phyloP scores from a whole-genome alignment of 768 basidiomycete genomes.

The Phanerochaete carnosa region DNA sequence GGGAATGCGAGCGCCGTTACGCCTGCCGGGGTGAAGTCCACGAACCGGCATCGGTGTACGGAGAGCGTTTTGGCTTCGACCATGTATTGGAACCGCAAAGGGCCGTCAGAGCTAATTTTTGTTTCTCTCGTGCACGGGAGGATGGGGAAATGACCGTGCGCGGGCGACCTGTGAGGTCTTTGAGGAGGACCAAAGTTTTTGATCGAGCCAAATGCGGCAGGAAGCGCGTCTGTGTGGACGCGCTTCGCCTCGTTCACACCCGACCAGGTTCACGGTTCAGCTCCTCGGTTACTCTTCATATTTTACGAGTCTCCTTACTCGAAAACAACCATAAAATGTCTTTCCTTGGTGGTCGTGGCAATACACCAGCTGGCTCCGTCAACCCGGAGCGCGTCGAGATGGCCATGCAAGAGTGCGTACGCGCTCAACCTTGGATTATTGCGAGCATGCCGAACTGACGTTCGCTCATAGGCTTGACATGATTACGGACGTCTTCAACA shows the following conservation, averaged over 20 bases:
- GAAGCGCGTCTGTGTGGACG: conserved; percentile 5
- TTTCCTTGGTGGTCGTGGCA: conserved; percentile 65
- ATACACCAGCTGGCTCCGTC: conserved; percentile 49
- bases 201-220: conserved; percentile 10
- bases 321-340: conserved; percentile 51
- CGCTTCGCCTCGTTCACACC: conserved; percentile 12
- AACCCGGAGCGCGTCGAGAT: conserved; percentile 87
- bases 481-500: conserved; percentile 95
- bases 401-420: conserved; percentile 83
- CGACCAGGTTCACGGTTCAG: not conserved
- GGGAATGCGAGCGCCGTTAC: conserved; percentile 89
- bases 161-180: not conserved
- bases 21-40: conserved; percentile 84
- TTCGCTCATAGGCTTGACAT: conserved; percentile 70
- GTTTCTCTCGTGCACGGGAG: not conserved
- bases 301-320: not conserved
- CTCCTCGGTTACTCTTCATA: conserved; percentile 1
- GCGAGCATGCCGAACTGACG: conserved; percentile 13
- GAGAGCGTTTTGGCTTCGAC: conserved; percentile 52
- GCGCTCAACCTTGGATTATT: not conserved
- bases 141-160: not conserved
- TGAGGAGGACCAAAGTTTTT: conserved; percentile 13
- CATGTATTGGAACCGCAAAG: conserved; percentile 16
- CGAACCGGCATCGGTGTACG: conserved; percentile 91
- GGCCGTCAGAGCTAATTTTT: too few relatives aligned